These are phyloP conservation scores for Colletotrichum plurivorum DNA, from an alignment of 2,329 filamentous ascomycete genomes.

Conservation along the genomic window DNA sequence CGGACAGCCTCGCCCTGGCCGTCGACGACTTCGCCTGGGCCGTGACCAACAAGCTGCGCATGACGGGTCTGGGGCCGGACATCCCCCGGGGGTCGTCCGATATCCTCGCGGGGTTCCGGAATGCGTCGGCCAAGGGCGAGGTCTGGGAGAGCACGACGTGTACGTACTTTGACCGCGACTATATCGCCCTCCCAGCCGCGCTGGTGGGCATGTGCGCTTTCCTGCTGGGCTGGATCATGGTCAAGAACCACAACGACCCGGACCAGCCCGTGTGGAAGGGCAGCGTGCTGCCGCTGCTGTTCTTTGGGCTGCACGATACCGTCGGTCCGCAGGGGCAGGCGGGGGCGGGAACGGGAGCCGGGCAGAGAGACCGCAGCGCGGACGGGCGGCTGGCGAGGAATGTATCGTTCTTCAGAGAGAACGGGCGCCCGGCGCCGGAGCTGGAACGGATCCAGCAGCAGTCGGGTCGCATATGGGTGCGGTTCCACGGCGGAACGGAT, in stretches of 20 bases:
- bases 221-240: constrained; percentile 25
- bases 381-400: constrained; percentile 18
- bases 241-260: constrained; percentile 32
- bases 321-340: not conserved
- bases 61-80: constrained; percentile 26
- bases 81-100: not conserved
- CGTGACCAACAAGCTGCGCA: constrained; percentile 35
- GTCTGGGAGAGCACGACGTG: constrained; percentile 27
- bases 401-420: constrained; percentile 15
- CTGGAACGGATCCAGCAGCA: constrained; percentile 27
- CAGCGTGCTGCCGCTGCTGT: constrained; percentile 30
- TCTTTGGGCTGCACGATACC: constrained; percentile 23
- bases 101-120: not conserved
- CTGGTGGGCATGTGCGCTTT: constrained; percentile 22
- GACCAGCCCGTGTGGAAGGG: constrained; percentile 38
- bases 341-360: not conserved
- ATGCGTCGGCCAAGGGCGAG: constrained; percentile 7
- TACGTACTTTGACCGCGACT: constrained; percentile 27
- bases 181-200: constrained; percentile 13
- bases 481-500: constrained; percentile 30
- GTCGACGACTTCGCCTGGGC: constrained; percentile 31
- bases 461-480: constrained; percentile 30
- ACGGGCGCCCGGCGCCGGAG: constrained; percentile 16
- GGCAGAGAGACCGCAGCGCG: not conserved
- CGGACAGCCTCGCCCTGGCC: constrained; percentile 7